Conservation (phyloP, 1,284 basidiomycete species). For the Ceratobasidium sp. region DNA sequence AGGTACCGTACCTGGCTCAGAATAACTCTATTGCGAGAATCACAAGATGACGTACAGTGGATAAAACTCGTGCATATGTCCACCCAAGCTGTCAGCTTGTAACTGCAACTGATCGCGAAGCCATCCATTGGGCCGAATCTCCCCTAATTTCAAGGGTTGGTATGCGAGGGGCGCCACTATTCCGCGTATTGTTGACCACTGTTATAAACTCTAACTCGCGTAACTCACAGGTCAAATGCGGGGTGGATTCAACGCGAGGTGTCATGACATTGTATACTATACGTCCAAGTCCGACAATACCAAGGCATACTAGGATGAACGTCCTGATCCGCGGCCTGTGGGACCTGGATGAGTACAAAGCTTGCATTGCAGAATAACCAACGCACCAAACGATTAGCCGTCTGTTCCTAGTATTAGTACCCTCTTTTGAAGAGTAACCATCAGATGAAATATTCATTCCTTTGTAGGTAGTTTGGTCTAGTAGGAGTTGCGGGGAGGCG, state of each 20-base stretch:
- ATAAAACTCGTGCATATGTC: conserved; percentile 31
- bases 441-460: conserved; percentile 10
- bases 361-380: neutral
- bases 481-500: neutral
- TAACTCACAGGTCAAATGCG: conserved; percentile 14
- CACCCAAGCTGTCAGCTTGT: conserved; percentile 21
- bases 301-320: conserved; percentile 6
- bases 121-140: conserved; percentile 23
- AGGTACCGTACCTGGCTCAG: neutral
- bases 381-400: neutral
- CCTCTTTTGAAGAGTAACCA: neutral
- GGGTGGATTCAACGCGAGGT: neutral
- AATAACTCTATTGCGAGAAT: neutral
- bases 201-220: no score
- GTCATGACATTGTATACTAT: neutral
- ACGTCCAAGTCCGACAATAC: neutral
- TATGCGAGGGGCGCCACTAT: conserved; percentile 24
- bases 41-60: neutral
- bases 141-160: conserved; percentile 15
- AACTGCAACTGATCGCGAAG: conserved; percentile 22
- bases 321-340: neutral
- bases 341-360: neutral
- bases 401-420: neutral
- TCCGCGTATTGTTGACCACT: no score
- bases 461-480: conserved; percentile 19